Conservation (phyloP, 495 filamentous ascomycete genomes). For the Neurospora sp. region DNA sequence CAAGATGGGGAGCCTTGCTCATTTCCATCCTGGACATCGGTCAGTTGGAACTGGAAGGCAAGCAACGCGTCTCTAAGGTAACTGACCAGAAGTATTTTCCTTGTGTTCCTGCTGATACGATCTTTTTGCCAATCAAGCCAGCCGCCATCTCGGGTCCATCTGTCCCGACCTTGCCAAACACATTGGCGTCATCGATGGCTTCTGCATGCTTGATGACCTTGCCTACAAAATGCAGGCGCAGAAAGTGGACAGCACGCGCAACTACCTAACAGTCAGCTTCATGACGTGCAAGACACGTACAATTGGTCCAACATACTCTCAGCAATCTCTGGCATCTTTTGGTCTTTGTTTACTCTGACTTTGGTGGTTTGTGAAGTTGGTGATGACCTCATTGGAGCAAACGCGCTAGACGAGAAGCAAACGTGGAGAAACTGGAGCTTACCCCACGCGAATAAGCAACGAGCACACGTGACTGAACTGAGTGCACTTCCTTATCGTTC, state of each 20-base stretch:
- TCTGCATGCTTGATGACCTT: constrained; percentile 64
- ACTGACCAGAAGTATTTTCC: constrained; percentile 90
- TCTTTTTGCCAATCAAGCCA: constrained; percentile 65
- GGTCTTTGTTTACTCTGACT: not conserved
- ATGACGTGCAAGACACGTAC: too few relatives aligned
- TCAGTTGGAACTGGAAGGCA: not conserved
- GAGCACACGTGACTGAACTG: constrained; percentile 12
- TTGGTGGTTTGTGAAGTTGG: not conserved
- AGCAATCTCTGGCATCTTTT: constrained; percentile 68
- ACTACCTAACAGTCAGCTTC: constrained; percentile 35
- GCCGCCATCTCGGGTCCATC: constrained; percentile 59
- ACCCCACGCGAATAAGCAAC: constrained; percentile 13
- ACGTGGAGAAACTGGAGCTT: not conserved
- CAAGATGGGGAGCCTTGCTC: constrained; percentile 60
- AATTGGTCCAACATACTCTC: constrained; percentile 43
- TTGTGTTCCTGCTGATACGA: constrained; percentile 66
- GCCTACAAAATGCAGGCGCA: constrained; percentile 70
- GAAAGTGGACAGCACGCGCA: constrained; percentile 73
- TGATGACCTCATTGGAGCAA: not conserved
- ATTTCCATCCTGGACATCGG: constrained; percentile 31
- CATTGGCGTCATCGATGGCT: constrained; percentile 63
- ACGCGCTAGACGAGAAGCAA: not conserved
- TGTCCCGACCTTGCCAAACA: constrained; percentile 84
- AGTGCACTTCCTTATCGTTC: not conserved
- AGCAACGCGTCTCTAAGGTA: not conserved